These are phyloP conservation scores for Phylloporus sp. DNA, from an alignment of 768 basidiomycete genomes.

Conservation along the genomic window DNA sequence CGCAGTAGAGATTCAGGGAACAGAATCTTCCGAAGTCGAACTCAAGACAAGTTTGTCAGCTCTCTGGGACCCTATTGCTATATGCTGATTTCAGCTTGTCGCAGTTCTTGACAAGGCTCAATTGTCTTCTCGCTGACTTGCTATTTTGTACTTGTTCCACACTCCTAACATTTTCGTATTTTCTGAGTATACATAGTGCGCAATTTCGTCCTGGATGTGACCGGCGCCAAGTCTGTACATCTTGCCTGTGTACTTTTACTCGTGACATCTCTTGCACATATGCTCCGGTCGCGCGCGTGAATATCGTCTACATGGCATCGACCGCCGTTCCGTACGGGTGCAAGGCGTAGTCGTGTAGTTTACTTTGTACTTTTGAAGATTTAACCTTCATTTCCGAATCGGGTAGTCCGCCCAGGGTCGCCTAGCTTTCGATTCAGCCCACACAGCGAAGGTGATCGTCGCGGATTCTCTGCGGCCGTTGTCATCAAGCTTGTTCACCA, in stretches of 20 bases:
- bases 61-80: neutral
- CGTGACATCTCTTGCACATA: neutral
- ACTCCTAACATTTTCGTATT: slow-evolving; percentile 5
- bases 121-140: slow-evolving; percentile 12
- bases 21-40: slow-evolving; percentile 66
- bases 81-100: slow-evolving; percentile 3
- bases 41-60: slow-evolving; percentile 57
- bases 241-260: neutral
- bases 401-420: slow-evolving; percentile 19
- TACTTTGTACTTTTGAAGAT: neutral
- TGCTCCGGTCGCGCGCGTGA: too few species aligned
- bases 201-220: slow-evolving; percentile 1
- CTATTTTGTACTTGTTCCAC: slow-evolving; percentile 6
- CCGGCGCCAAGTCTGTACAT: neutral
- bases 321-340: neutral
- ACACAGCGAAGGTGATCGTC: slow-evolving; percentile 27
- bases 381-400: slow-evolving; percentile 23
- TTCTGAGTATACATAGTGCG: slow-evolving; percentile 9
- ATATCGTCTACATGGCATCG: neutral
- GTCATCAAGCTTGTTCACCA: slow-evolving; percentile 4
- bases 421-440: slow-evolving; percentile 15
- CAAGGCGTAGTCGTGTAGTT: neutral
- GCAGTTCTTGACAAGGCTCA: slow-evolving; percentile 18
- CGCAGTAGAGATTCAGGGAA: slow-evolving; percentile 80
- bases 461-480: slow-evolving; percentile 18